Base-by-base conservation (phyloP, 73 alveolate species). In the Symbiodinium natans region DNA sequence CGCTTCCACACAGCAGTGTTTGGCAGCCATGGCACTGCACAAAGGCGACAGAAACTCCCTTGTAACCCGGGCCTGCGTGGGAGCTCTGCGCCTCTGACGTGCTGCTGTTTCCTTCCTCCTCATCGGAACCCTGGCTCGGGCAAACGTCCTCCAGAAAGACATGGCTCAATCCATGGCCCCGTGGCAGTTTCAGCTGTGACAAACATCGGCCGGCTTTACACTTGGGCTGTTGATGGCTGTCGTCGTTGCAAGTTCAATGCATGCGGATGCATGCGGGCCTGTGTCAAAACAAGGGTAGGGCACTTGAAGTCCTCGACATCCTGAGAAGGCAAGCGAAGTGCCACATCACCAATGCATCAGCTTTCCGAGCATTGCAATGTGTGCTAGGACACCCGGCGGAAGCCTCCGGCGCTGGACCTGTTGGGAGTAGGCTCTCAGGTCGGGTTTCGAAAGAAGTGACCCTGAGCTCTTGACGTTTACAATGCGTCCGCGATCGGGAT, bases 241-340 rank as follows among this genome's bases (percentile, higher is more conserved):
- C n/a, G n/a, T n/a, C n/a, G n/a, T n/a, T n/a, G n/a, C n/a, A n/a
- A n/a, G n/a, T n/a, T n/a, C n/a, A n/a, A n/a, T n/a, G n/a, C n/a
- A n/a, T n/a, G n/a, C n/a, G n/a, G n/a, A n/a, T n/a, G n/a, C n/a
- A n/a, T n/a, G n/a, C n/a, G n/a, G n/a, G n/a, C n/a, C n/a, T 63
- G 80, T 36, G 80, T 63, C 80, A 63, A 63, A 36, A 63, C 33
- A n/a, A 63, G 80, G 11, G 80, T 63, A 29, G 80, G 80, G 80
- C 80, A 63, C 36, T 23, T 19, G 11, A 63, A 29, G 23, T 63
- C 80, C 27, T 23, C 80, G 17, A 63, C 21, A 63, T 63, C 80
- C 80, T 63, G 19, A n/a, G 80, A 13, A 19, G 9, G 59, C 71
- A 52, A 29, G 71, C 31, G 68, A 27, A 27, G 68, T 27, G 68